A percentile compares a stretch with the other conserved stretches of the same genome.
Conservation (phyloP, 768 basidiomycete species). For the Lyophyllum decastes region DNA sequence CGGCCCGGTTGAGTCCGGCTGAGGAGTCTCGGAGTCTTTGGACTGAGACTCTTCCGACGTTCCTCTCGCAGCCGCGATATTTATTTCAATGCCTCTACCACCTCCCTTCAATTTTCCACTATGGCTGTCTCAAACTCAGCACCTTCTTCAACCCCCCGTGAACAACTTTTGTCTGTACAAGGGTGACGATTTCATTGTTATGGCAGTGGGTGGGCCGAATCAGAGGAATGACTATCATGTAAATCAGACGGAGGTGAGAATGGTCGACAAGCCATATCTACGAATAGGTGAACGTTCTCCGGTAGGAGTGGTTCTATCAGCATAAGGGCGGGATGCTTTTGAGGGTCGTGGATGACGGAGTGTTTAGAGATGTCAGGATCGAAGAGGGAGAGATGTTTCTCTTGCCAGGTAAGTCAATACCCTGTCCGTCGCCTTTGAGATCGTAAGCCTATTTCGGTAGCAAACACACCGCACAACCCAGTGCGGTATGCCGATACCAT, state of each 20-base stretch:
- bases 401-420: slow-evolving; percentile 69
- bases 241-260: slow-evolving; percentile 85
- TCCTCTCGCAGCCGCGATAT: not conserved
- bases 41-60: too few relatives aligned
- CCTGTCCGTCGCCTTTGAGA: not conserved
- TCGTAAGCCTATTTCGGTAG: slow-evolving; percentile 35
- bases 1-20: too few relatives aligned
- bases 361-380: slow-evolving; percentile 84
- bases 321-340: slow-evolving; percentile 92
- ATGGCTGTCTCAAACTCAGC: slow-evolving; percentile 83
- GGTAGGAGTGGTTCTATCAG: slow-evolving; percentile 97
- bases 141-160: slow-evolving; percentile 87
- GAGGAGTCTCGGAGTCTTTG: too few relatives aligned
- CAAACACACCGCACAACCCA: slow-evolving; percentile 96
- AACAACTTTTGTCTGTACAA: slow-evolving; percentile 87
- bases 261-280: not conserved
- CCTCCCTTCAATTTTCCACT: slow-evolving; percentile 87
- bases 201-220: slow-evolving; percentile 97
- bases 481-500: slow-evolving; percentile 89
- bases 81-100: slow-evolving; percentile 60
- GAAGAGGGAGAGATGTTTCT: slow-evolving; percentile 97
- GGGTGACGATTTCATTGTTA: slow-evolving; percentile 88
- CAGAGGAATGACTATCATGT: slow-evolving; percentile 93
- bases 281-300: not conserved
- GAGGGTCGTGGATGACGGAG: slow-evolving; percentile 77